A percentile compares a stretch with the other conserved stretches of the same genome.
These are phyloP conservation scores for Boletus huronensis DNA, from an alignment of 768 basidiomycete genomes.

Conservation along the genomic window DNA sequence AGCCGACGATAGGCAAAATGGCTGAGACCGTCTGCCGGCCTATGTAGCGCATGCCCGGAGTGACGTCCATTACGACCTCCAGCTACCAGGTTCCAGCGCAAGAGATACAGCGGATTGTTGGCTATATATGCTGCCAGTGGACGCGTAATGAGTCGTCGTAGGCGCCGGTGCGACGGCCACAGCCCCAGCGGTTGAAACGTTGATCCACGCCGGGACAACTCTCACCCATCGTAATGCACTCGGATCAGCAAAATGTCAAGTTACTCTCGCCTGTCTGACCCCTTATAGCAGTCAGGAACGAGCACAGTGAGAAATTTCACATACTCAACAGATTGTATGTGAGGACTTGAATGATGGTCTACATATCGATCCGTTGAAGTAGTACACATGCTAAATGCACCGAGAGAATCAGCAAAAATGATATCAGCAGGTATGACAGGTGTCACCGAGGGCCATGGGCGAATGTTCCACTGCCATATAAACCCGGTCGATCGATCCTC, in stretches of 20 bases:
- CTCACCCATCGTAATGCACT: neutral
- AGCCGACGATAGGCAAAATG: constrained; percentile 9
- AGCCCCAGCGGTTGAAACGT: neutral
- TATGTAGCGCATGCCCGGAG: constrained; percentile 26
- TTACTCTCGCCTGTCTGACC: too few relatives aligned
- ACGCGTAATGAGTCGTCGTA: neutral
- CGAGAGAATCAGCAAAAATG: too few relatives aligned
- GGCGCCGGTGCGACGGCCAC: neutral
- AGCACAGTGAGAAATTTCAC: too few relatives aligned
- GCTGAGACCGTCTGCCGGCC: constrained; percentile 12
- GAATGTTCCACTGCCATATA: neutral
- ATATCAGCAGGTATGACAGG: too few relatives aligned
- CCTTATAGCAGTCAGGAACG: too few relatives aligned
- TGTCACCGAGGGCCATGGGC: too few relatives aligned
- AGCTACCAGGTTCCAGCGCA: neutral
- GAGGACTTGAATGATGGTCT: too few relatives aligned
- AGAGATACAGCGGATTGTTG: neutral
- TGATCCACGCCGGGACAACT: neutral
- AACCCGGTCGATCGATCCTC: neutral
- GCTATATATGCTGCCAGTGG: neutral
- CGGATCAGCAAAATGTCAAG: too few relatives aligned
- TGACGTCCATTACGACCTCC: neutral
- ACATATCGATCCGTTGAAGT: too few relatives aligned
- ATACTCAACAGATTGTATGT: too few relatives aligned
- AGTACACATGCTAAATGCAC: too few relatives aligned